These are phyloP conservation scores for Coemansia sp. DNA, from an alignment of 192 early-diverging fungal genomes.

Conservation along the genomic window DNA sequence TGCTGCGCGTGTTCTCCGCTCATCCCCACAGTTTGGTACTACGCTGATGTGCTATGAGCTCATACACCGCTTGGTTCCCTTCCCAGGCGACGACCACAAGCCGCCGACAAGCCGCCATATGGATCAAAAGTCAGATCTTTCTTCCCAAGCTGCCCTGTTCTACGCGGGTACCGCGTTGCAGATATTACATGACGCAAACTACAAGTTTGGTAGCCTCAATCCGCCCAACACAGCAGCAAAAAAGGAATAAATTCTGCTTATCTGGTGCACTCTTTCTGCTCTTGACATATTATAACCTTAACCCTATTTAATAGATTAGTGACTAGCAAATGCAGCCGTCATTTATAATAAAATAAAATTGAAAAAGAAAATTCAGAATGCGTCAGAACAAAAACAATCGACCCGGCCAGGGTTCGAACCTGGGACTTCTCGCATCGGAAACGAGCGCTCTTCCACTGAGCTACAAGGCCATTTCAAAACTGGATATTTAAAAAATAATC, in stretches of 20 bases:
- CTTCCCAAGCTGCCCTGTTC: constrained; percentile 46
- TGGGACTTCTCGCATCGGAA: constrained; percentile 50
- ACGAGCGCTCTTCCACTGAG: constrained; percentile 48
- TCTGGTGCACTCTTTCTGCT: not conserved
- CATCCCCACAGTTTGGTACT: constrained; percentile 97
- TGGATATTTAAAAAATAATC: not conserved
- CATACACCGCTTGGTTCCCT: constrained; percentile 68
- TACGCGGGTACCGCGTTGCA: constrained; percentile 45
- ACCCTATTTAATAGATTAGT: no score
- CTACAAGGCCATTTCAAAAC: constrained; percentile 21
- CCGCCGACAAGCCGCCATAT: constrained; percentile 17
- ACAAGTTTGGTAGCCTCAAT: constrained; percentile 40
- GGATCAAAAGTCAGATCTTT: constrained; percentile 28
- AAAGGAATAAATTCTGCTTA: not conserved
- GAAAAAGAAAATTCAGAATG: not conserved
- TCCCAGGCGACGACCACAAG: constrained; percentile 51
- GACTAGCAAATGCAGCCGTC: not conserved
- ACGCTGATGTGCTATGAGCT: constrained; percentile 93
- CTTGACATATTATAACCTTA: no score
- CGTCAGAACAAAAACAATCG: not conserved
- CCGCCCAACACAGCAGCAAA: not conserved
- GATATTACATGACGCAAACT: constrained; percentile 46
- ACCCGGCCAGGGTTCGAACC: constrained; percentile 51
- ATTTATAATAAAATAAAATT: not conserved
- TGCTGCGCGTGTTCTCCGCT: constrained; percentile 85